Conservation (phyloP, 495 filamentous ascomycete genomes). For the Hypoxylon trugodes region DNA sequence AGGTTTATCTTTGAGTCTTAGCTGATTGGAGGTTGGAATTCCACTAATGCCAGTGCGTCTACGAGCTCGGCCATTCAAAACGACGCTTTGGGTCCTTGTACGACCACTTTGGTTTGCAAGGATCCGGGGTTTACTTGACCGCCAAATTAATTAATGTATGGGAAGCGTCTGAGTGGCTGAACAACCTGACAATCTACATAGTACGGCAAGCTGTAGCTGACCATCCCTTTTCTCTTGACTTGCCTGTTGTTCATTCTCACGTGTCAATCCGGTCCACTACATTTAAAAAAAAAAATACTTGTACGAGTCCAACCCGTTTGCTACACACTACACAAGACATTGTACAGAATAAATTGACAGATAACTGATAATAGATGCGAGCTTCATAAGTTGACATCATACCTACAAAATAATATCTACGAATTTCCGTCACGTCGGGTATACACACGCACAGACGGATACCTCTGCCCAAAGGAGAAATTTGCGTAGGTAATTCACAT, state of each 20-base stretch:
- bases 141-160: slow-evolving; percentile 27
- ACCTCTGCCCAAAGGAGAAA: not conserved
- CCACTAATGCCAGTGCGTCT: slow-evolving; percentile 36
- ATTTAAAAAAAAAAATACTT: not conserved
- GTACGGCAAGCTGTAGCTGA: slow-evolving; percentile 8
- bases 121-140: slow-evolving; percentile 26
- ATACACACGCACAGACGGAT: not conserved
- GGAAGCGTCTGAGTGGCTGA: slow-evolving; percentile 1
- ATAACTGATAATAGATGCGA: slow-evolving; percentile 7
- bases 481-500: slow-evolving; percentile 6
- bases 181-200: not conserved
- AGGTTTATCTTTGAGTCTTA: slow-evolving; percentile 44
- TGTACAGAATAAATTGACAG: not conserved
- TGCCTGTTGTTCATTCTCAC: slow-evolving; percentile 2
- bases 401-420: slow-evolving; percentile 6
- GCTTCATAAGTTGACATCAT: slow-evolving; percentile 35
- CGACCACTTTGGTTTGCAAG: slow-evolving; percentile 4
- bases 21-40: slow-evolving; percentile 37
- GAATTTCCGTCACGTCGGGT: not conserved
- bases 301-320: too few species aligned
- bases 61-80: slow-evolving; percentile 19
- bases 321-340: not conserved
- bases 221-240: not conserved
- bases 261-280: slow-evolving; percentile 16
- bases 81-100: slow-evolving; percentile 24